A percentile compares a stretch with the other conserved stretches of the same genome.
phyloP scores from a whole-genome alignment of 139 green algal genomes.

The Dunaliella primolecta region DNA sequence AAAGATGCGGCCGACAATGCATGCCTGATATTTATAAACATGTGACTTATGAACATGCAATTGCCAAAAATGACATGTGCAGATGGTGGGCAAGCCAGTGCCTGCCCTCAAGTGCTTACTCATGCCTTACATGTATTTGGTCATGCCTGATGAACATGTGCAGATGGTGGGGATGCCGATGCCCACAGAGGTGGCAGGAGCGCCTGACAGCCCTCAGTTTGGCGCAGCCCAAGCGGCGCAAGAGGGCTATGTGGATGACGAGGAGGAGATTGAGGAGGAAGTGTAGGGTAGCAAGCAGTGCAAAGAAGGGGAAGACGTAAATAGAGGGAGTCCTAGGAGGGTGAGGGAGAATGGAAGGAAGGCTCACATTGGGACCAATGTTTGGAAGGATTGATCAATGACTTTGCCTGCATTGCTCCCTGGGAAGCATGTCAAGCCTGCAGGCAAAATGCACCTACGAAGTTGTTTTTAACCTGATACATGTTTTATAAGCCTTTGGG shows the following conservation, averaged over 20 bases:
- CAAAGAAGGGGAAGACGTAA: no score
- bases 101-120: neutral
- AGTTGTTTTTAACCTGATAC: no score
- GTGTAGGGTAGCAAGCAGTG: no score
- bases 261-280: neutral
- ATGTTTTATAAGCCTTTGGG: no score
- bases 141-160: neutral
- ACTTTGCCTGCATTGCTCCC: no score
- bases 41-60: neutral
- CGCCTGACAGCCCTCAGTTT: neutral
- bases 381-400: no score
- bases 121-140: neutral
- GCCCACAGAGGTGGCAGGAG: neutral
- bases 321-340: no score
- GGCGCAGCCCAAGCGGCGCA: neutral
- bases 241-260: constrained; percentile 2
- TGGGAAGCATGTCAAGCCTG: no score
- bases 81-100: neutral
- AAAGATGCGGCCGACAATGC: neutral
- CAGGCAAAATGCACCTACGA: no score
- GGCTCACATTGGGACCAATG: no score
- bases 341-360: no score
- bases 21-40: neutral
- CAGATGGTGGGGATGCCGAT: neutral
- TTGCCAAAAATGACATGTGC: neutral